These are phyloP conservation scores for Flaveria trinervia DNA, from an alignment of 129 eudicot species.

Conservation along the genomic window DNA sequence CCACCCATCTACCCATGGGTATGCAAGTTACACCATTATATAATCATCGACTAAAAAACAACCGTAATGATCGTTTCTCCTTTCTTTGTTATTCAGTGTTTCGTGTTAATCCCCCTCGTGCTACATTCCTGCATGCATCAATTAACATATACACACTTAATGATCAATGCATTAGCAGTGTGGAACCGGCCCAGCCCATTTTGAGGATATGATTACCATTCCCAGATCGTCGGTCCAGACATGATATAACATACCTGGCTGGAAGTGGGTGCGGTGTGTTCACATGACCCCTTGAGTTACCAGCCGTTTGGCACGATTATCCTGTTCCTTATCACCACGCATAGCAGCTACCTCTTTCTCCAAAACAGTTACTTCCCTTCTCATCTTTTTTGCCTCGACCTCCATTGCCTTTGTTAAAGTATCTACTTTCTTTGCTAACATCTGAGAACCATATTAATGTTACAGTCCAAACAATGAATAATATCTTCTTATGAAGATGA, in stretches of 20 bases:
- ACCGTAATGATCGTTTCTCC: slow-evolving; percentile 8
- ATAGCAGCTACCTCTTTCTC: slow-evolving; percentile 92
- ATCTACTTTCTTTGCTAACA: slow-evolving; percentile 92
- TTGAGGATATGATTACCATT: neutral
- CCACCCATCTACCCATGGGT: slow-evolving; percentile 21
- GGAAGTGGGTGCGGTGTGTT: slow-evolving; percentile 71
- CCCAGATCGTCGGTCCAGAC: neutral
- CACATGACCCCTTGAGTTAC: slow-evolving; percentile 54
- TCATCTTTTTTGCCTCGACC: slow-evolving; percentile 92
- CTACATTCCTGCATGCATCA: slow-evolving; percentile 51
- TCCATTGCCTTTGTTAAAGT: slow-evolving; percentile 94
- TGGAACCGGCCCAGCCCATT: neutral
- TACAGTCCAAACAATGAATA: slow-evolving; percentile 1
- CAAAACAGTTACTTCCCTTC: slow-evolving; percentile 91
- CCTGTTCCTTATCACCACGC: slow-evolving; percentile 91
- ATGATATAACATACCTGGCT: slow-evolving; percentile 57
- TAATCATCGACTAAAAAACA: slow-evolving; percentile 25
- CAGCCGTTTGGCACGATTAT: slow-evolving; percentile 69
- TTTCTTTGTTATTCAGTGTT: slow-evolving; percentile 55
- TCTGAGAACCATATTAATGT: slow-evolving; percentile 40
- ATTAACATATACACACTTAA: neutral
- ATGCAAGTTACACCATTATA: slow-evolving; percentile 33
- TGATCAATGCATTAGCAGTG: neutral
- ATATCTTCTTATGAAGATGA: neutral
- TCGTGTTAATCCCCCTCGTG: slow-evolving; percentile 67